A percentile compares a stretch with the other conserved stretches of the same genome.
Evolutionary conservation across 23 red algal species (phyloP).

Genomic region (Rhodosorus marinus): DNA sequence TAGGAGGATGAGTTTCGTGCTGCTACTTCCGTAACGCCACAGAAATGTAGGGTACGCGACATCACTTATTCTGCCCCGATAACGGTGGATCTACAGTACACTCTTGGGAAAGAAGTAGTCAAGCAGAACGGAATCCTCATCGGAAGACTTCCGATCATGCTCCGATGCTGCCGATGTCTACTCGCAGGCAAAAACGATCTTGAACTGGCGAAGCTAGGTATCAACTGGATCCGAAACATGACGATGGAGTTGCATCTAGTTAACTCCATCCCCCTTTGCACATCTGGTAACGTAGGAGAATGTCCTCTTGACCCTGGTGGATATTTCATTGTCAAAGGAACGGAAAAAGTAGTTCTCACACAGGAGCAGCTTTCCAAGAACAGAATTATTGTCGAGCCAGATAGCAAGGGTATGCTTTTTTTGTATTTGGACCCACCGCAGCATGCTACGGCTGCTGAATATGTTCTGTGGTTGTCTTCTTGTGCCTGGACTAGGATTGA

Average conservation of each 20-base stretch:
- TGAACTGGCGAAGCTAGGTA: slow-evolving; percentile 39
- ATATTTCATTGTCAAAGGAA: slow-evolving; percentile 85
- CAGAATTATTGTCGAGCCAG: slow-evolving; percentile 82
- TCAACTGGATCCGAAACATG: too few species aligned
- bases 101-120: slow-evolving; percentile 28
- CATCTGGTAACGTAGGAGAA: too few species aligned
- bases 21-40: slow-evolving; percentile 47
- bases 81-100: slow-evolving; percentile 62
- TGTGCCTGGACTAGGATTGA: too few species aligned
- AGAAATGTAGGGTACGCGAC: slow-evolving; percentile 73
- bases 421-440: too few species aligned
- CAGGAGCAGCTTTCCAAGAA: slow-evolving; percentile 99
- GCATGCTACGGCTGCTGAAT: too few species aligned
- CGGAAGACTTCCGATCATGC: slow-evolving; percentile 89
- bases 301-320: slow-evolving; percentile 97
- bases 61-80: slow-evolving; percentile 87
- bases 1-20: slow-evolving; percentile 67
- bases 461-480: too few species aligned
- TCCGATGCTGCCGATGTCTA: slow-evolving; percentile 51
- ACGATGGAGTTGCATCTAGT: not conserved
- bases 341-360: slow-evolving; percentile 93
- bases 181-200: slow-evolving; percentile 29
- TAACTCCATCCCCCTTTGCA: too few species aligned
- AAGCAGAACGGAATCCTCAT: slow-evolving; percentile 29
- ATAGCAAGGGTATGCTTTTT: slow-evolving; percentile 55